Base-by-base conservation (phyloP, 805 yeast species). In the Jamesozyma rosinii region DNA sequence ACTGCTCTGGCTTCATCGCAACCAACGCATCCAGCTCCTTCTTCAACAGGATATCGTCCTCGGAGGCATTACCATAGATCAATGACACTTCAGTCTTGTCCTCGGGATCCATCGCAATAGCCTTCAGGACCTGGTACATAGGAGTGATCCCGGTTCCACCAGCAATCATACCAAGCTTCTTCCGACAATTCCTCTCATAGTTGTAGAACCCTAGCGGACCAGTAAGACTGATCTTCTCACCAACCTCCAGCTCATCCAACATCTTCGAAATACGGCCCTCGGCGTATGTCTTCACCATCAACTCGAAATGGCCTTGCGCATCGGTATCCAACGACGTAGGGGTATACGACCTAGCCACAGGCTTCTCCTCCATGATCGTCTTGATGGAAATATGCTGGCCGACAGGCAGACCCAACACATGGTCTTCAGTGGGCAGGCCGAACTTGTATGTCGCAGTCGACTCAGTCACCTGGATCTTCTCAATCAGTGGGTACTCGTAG, bases 61-160 rank as follows among this genome's bases (percentile, higher is more conserved):
- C 84, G 29, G 78, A 70, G 41, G 81, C 87, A 57, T 84, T 86
- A 55, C 95, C 97, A 60, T 83, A 90, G 35, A 89, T 61, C 53
- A 89, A 71, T 42, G 75, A 69, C 49, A 87, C 77, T 57, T 79
- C 75, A 46, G 97, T 89, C 39, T 71, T 73, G 66, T 90, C 97
- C 15, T 72, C 67, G 20, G 94, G 90, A 61, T 89, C 78, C 44
- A 70, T 67, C 54, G 79, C 79, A 51, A 89, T 81, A 13, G 94
- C 84, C 53, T 84, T 83, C 52, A 89, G 78, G 52, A 88, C 81
- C 70, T 88, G 96, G 66, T 79, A 86, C 96, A 88, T 88, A 61
- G 96, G 96, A 6, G 96, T 83, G 57, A 88, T 83, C 63, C 97
- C 97, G 32, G 97, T 86, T 58, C 97, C 97, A 53, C 97, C 97